Evolutionary conservation across 257 asterid genomes (phyloP), one percentile per base, ranked within the genome.

Genomic region (Buddleja alternifolia): DNA sequence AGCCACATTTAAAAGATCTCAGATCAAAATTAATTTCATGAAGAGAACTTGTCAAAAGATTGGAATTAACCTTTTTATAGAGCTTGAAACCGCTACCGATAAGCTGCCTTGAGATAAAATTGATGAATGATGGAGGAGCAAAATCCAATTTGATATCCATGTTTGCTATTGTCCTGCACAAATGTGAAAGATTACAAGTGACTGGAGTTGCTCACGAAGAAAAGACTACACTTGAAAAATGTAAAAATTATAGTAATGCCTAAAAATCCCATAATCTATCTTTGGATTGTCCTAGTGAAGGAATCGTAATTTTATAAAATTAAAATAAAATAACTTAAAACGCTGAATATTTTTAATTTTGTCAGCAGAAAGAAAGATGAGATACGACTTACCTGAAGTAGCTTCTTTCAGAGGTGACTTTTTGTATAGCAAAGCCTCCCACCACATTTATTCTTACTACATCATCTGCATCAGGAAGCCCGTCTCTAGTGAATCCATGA

Each of bases 31-130:
- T 25, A 8, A 20, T 23, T 7, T 44, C 36, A 46, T 4, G n/a
- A n/a, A n/a, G n/a, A 8, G 34, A 39, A 59, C 12, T 29, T 40
- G 64, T 71, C 8, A 5, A 52, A 29, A 65, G 58, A 53, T 71
- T 6, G 59, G 12, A 58, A 19, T 24, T 51, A 41, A 80, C 99
- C 97, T 88, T 93, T 68, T 93, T 90, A 66, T 78, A 93, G 78
- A 90, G 99, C 88, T 78, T 90, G 91, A 93, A 93, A 39, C 99
- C 99, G 34, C 95, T 87, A 34, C 93, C 95, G 20, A 90, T 21
- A 48, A 93, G 84, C 85, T 93, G 99, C 86, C 99, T 90, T 8
- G 99, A 81, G 7, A 84, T 59, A 66, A 93, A 93, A 73, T 93
- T 93, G 76, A 93, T 88, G 41, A 93, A 73, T 36, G 93, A 65